Conservation (phyloP, 345 rosid species). For the Leavenworthia alabamica region DNA sequence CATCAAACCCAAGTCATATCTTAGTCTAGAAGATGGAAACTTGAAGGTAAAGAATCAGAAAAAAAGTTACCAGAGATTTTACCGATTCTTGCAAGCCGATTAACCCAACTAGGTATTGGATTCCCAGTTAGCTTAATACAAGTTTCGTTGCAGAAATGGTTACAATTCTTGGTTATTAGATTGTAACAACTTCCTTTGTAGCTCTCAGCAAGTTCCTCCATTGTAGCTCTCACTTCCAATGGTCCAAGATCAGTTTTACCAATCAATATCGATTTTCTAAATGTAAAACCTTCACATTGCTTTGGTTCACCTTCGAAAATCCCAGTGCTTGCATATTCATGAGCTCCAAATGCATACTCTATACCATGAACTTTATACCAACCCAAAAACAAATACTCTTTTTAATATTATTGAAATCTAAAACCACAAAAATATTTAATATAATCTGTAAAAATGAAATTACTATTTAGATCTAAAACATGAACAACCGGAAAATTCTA, state of each 20-base stretch:
- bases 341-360: constrained; percentile 97
- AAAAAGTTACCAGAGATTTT: constrained; percentile 28
- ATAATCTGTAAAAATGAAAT: background rate
- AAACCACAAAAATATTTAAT: too few relatives aligned
- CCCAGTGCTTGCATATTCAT: constrained; percentile 85
- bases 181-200: constrained; percentile 85
- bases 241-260: constrained; percentile 77
- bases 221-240: constrained; percentile 55
- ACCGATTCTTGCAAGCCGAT: constrained; percentile 96
- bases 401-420: background rate
- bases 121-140: constrained; percentile 71
- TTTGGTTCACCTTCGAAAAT: constrained; percentile 92
- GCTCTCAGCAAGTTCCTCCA: constrained; percentile 71
- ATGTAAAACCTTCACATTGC: constrained; percentile 83
- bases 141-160: constrained; percentile 92
- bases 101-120: constrained; percentile 92
- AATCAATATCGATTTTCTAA: constrained; percentile 74
- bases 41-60: background rate
- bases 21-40: background rate
- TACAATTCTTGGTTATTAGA: constrained; percentile 89
- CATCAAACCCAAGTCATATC: background rate
- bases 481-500: background rate
- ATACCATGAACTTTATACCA: constrained; percentile 70
- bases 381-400: background rate
- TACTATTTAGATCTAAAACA: constrained; percentile 12